Evolutionary conservation across 1,284 basidiomycete genomes (phyloP), one percentile per base, ranked within the genome.

Genomic region (Ganoderma lucidum): DNA sequence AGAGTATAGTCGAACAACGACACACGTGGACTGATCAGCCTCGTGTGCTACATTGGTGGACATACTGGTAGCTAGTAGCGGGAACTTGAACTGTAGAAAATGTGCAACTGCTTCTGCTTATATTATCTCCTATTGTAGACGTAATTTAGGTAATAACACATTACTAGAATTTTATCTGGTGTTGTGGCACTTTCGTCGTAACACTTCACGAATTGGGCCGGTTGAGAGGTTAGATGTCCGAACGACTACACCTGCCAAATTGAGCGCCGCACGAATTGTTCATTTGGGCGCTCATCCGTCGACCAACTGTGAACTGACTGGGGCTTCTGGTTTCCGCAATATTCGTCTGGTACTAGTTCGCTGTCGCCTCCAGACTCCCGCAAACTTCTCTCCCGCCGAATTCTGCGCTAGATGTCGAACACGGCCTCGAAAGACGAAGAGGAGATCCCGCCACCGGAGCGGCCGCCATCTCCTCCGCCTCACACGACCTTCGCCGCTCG

Each of bases 401-500:
- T 73, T 71, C 68, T 70, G 3, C 67, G 45, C 53, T 65, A 56
- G 37, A 55, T 56, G 12, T 39, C 63, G 17, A 71, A 71, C 30
- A 37, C 64, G 12, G 76, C 74, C 44, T 62, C 70, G 6, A 65
- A 70, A 51, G 76, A 77, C 39, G 87, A 90, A 32, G 89, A 90
- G 6, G 90, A 93, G 64, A 81, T 89, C 61, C 85, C 86, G 14
- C 83, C 85, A 15, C 88, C 87, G n/a, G 88, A 93, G 76, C 82
- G 86, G 23, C 89, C 88, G n/a, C 91, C 90, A 6, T 91, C 92
- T 5, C 92, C 92, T 17, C 91, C 92, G 42, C 83, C 84, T 9
- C 86, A 93, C 75, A 90, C 88, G 19, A 90, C 90, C 0, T 93
- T 93, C 77, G 79, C 86, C 44, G 87, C 87, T 60, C 83, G 92